Percentiles rank a stretch among this genome's conserved stretches.
Evolutionary conservation across 78 protist species (phyloP).

Genomic region (Dictyostelium capitatum): DNA sequence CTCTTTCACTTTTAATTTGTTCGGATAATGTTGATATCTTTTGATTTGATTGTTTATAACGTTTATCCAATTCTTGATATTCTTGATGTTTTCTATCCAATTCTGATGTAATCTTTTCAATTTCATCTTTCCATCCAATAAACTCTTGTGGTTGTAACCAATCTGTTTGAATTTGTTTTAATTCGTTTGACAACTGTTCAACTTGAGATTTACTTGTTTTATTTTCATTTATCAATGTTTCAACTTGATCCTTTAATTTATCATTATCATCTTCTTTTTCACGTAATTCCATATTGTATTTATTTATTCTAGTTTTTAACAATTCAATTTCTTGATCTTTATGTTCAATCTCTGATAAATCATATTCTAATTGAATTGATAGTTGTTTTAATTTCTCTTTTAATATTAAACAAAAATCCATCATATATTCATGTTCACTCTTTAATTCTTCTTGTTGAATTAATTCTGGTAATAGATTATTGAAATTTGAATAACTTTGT

Average conservation of each 20-base stretch:
- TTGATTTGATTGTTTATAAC: not conserved
- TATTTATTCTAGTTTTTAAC: slow-evolving; percentile 28
- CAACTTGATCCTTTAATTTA: not conserved
- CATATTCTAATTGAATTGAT: slow-evolving; percentile 27
- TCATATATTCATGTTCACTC: slow-evolving; percentile 43
- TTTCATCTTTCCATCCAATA: slow-evolving; percentile 54
- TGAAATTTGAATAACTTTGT: slow-evolving; percentile 67
- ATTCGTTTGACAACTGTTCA: slow-evolving; percentile 8
- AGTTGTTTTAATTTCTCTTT: slow-evolving; percentile 58
- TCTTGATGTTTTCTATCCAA: slow-evolving; percentile 7
- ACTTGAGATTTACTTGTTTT: not conserved
- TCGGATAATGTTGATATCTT: not conserved
- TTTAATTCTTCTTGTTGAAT: slow-evolving; percentile 30
- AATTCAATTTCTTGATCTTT: slow-evolving; percentile 77
- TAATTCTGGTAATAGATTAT: slow-evolving; percentile 25
- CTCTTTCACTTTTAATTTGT: slow-evolving; percentile 36
- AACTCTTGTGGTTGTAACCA: slow-evolving; percentile 61
- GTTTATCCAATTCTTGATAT: not conserved
- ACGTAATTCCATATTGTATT: slow-evolving; percentile 45
- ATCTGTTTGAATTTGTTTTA: slow-evolving; percentile 5
- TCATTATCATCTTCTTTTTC: slow-evolving; percentile 77
- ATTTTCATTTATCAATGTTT: not conserved
- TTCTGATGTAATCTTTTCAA: slow-evolving; percentile 12
- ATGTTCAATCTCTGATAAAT: slow-evolving; percentile 57
- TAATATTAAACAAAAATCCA: slow-evolving; percentile 39